A percentile compares a stretch with the other conserved stretches of the same genome.
Conservation (phyloP, 106 monocot genomes). For the Dactylorhiza incarnata region DNA sequence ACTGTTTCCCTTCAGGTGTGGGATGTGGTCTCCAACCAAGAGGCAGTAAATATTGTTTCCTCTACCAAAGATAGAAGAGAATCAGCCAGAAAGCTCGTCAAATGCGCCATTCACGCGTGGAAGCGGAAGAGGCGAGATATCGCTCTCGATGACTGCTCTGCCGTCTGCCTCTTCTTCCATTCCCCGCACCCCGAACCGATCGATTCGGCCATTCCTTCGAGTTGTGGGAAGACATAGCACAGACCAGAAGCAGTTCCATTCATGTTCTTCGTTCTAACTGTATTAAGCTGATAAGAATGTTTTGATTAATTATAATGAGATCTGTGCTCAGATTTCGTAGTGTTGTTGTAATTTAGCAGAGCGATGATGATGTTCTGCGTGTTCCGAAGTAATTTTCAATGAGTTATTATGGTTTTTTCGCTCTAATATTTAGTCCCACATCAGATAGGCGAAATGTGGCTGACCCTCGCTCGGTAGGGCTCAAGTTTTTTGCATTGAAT, state of each 20-base stretch:
- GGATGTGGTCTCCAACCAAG: conserved; percentile 90
- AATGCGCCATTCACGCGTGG: conserved; percentile 72
- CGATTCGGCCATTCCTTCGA: background rate
- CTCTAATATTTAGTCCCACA: too few species aligned
- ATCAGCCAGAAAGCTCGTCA: conserved; percentile 65
- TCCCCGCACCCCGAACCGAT: conserved; percentile 7
- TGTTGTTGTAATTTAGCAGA: background rate
- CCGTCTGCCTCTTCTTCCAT: conserved; percentile 78
- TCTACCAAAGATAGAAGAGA: conserved; percentile 45
- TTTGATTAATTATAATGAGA: background rate
- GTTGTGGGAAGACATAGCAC: background rate
- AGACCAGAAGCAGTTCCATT: background rate
- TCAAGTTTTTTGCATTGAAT: too few species aligned
- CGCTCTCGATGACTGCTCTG: conserved; percentile 88
- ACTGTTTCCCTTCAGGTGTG: conserved; percentile 50
- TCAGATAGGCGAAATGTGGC: too few species aligned
- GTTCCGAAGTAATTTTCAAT: background rate
- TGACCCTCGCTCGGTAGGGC: too few species aligned
- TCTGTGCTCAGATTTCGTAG: background rate
- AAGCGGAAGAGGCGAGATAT: conserved; percentile 58
- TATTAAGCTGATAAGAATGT: background rate
- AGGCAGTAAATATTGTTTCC: conserved; percentile 74
- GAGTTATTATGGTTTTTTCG: background rate
- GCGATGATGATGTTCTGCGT: background rate
- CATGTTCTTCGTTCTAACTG: background rate